Percentiles rank a stretch among this genome's conserved stretches.
Evolutionary conservation across 345 rosid genomes (phyloP).

Genomic region (Eucalyptus sp.): DNA sequence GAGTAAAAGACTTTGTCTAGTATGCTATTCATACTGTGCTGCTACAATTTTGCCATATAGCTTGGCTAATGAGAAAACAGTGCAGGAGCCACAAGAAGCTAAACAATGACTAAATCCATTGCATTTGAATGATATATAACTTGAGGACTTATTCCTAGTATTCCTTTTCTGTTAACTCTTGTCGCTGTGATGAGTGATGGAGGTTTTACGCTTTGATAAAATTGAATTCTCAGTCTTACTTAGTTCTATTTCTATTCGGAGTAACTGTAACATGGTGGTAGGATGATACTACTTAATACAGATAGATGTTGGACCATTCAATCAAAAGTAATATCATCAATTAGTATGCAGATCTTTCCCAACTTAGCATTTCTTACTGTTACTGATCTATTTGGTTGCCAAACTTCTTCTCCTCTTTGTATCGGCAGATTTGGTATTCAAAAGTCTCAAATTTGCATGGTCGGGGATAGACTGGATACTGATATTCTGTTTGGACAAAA

Average conservation of each 20-base stretch:
- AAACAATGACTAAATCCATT: neutral
- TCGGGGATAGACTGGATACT: conserved; percentile 92
- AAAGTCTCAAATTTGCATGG: conserved; percentile 97
- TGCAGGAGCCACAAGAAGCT: neutral
- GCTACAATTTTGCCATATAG: neutral
- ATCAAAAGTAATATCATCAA: neutral
- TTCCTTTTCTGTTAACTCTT: neutral
- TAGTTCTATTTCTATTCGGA: neutral
- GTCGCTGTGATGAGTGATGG: neutral
- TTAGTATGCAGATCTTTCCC: neutral
- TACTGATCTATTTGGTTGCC: neutral
- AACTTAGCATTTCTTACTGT: neutral
- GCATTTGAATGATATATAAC: neutral
- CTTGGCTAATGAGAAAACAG: neutral
- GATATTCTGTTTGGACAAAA: conserved; percentile 88
- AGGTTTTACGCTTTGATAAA: neutral
- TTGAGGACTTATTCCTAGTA: neutral
- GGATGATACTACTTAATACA: neutral
- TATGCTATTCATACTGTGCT: neutral
- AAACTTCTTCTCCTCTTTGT: neutral
- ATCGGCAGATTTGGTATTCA: conserved; percentile 60
- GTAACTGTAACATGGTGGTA: neutral
- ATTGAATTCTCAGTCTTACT: neutral
- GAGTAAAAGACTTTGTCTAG: neutral
- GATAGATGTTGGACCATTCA: neutral